Base-by-base conservation (phyloP, 352 stramenopile species). In the Globisporangium nodosum region DNA sequence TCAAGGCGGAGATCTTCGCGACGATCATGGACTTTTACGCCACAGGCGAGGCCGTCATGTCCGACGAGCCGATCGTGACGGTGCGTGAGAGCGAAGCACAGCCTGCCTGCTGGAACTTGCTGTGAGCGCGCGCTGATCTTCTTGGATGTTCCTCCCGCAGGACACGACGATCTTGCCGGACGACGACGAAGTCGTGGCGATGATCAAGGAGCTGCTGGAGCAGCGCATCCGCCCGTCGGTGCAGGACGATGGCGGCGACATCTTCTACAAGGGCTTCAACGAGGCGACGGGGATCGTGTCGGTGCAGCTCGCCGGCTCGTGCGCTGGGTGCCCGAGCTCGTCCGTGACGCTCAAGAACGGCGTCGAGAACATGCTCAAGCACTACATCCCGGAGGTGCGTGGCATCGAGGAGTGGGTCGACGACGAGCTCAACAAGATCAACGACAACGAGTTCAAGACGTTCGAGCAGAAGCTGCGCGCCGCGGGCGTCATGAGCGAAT, bases 331-430 rank as follows among this genome's bases (percentile, higher is more conserved):
- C 72, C 96, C 97, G 13, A 97, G 81, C 63, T 98, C 92, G 27
- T 97, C 88, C 35, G 96, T 99, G 18, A 99, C 98, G 49, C 88
- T 99, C 64, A 99, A 99, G 77, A 94, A 99, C 69, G 97, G 97
- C 47, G 97, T 99, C 30, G 97, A 99, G 74, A 99, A 99, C 72
- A 99, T 99, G 98, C 85, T 99, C 35, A 99, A 99, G 92, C 97
- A 99, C 78, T 99, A 99, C 75, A 98, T 99, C 63, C 97, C 97
- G 0, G 98, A 99, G 80, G 97, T 99, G 39, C 78, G 72, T 49
- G 71, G 64, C 51, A 90, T 95, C 57, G 73, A 92, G 54, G 86
- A 95, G 65, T 85, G 85, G 62, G 58, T 79, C 13, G 86, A 95
- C 69, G 76, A 94, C 55, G 78, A 76, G 59, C 75, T 94, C 24